Percentiles rank a stretch among this genome's conserved stretches.
Conservation (phyloP, 768 basidiomycete species). For the Psilocybe subaeruginosa region DNA sequence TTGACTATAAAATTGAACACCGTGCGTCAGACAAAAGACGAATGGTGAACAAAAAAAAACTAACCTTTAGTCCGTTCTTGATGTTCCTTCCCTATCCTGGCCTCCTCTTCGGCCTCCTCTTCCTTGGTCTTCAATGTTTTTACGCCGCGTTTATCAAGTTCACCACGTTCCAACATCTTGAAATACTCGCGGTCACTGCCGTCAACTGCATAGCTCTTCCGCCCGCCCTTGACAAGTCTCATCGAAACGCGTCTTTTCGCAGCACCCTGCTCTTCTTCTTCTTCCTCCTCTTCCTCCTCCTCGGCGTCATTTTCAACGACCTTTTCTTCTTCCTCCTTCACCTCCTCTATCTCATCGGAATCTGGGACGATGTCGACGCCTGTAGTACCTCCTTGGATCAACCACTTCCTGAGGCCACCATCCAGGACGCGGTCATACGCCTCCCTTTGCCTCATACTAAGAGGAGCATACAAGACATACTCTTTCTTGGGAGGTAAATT, state of each 20-base stretch:
- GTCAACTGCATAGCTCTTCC: conserved; percentile 57
- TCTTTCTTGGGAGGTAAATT: conserved; percentile 90
- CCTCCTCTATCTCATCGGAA: conserved; percentile 1
- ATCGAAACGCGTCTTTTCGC: conserved; percentile 27
- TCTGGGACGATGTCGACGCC: conserved; percentile 21
- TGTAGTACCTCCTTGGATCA: conserved; percentile 42
- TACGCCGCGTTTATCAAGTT: conserved; percentile 40
- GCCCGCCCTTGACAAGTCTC: conserved; percentile 35
- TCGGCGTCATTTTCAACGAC: conserved; percentile 28
- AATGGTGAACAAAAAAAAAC: conserved; percentile 10
- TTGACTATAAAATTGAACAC: conserved; percentile 51
- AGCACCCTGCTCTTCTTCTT: conserved; percentile 28
- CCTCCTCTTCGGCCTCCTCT: conserved; percentile 47
- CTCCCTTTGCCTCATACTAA: conserved; percentile 81
- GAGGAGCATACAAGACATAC: conserved; percentile 91
- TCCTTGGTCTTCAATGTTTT: conserved; percentile 31
- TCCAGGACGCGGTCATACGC: conserved; percentile 81
- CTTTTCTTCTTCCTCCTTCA: conserved; percentile 19
- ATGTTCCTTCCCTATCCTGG: conserved; percentile 59
- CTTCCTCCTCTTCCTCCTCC: conserved; percentile 14
- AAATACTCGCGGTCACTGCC: conserved; percentile 72
- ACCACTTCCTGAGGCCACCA: conserved; percentile 69
- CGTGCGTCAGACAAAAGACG: neutral
- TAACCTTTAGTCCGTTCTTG: conserved; percentile 62
- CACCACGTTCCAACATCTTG: conserved; percentile 55